Base-by-base conservation (phyloP, 75 land plant species). In the Azolla pinnata region DNA sequence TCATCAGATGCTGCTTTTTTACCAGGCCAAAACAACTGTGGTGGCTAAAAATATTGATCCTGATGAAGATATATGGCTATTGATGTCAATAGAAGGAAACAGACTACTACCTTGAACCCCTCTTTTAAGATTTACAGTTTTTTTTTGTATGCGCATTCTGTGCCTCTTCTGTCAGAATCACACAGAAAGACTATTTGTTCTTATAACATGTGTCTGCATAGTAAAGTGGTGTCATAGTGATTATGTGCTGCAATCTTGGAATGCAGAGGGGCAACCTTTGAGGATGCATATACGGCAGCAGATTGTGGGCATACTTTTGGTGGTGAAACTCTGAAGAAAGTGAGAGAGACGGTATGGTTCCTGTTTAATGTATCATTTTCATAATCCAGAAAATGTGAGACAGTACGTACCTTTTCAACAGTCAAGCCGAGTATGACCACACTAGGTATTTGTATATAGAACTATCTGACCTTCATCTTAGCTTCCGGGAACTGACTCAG, bases 281-380 rank as follows among this genome's bases (percentile, higher is more conserved):
- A 73, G 33, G 75, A 73, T 73, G 75, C 75, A 14, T 44, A 67
- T 56, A 45, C 61, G 9, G 54, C 63, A 20, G 38, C 25, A 31
- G 54, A 14, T 24, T 73, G 75, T 73, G 75, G 75, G 12, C 75
- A 73, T 29, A 56, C 70, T 50, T 73, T 49, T 55, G 75, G 75
- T 29, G 62, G 70, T 31, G 64, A 35, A 30, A 73, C 70, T 29
- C 57, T 73, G 10, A 54, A 55, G 40, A 60, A 65, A 55, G 75
- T 65, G 29, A 58, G 38, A 29, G 75, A 73, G 34, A 56, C 75
- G 44, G 75, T 73, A 67, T 5, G 31, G 17, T 18, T 10, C 29
- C 32, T 42, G n/a, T n/a, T n/a, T n/a, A n/a, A n/a, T n/a, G n/a
- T n/a, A n/a, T n/a, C n/a, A n/a, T n/a, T n/a, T n/a, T n/a, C n/a